Conservation (phyloP, 2,329 filamentous ascomycete species). For the Curvularia sp. region DNA sequence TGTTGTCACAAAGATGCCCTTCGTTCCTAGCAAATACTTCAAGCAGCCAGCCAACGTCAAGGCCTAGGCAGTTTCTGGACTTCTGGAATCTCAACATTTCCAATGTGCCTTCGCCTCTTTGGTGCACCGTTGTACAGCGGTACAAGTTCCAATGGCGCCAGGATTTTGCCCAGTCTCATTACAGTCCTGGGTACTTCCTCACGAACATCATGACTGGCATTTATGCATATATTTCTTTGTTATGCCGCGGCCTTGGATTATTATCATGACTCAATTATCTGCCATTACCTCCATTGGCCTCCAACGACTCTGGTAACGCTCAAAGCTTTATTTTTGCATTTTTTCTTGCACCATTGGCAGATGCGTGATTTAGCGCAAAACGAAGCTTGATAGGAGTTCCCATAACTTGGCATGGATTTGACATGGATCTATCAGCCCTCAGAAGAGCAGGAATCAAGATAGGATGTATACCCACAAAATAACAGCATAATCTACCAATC, state of each 20-base stretch:
- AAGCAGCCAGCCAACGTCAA: slow-evolving; percentile 39
- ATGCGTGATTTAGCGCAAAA: background rate
- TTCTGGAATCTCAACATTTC: background rate
- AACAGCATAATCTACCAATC: background rate
- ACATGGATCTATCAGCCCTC: background rate
- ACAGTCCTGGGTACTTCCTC: background rate
- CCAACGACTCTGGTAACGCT: background rate
- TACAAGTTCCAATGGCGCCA: background rate
- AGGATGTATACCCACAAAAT: background rate
- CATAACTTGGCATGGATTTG: background rate
- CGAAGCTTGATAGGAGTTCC: background rate
- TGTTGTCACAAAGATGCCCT: slow-evolving; percentile 86
- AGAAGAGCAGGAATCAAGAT: background rate
- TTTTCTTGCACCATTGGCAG: background rate
- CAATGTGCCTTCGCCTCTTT: background rate
- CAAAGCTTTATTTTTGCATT: background rate
- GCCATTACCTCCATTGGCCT: no score
- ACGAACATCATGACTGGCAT: background rate
- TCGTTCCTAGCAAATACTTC: slow-evolving; percentile 80
- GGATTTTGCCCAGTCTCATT: background rate
- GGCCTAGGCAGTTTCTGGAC: slow-evolving; percentile 20
- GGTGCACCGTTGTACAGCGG: background rate
- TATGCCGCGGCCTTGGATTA: background rate
- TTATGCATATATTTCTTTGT: background rate
- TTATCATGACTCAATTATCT: background rate